A percentile compares a stretch with the other conserved stretches of the same genome.
Conservation (phyloP, 2,329 filamentous ascomycete genomes). For the Trichophyton schoenleinii region DNA sequence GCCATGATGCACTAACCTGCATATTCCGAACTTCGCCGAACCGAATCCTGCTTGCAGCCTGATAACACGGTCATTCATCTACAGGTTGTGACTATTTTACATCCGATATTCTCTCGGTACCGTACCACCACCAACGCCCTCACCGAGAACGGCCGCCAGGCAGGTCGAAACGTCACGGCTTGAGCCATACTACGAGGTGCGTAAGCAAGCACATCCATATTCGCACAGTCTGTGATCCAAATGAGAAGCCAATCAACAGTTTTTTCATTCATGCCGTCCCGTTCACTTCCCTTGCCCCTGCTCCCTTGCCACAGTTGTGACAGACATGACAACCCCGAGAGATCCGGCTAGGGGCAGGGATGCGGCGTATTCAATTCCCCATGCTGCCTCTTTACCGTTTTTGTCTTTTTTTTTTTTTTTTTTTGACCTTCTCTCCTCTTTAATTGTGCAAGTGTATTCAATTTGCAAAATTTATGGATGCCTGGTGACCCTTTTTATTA, state of each 20-base stretch:
- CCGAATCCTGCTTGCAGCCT: too few species aligned
- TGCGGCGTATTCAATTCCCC: neutral
- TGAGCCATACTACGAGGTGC: neutral
- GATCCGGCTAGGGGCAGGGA: neutral
- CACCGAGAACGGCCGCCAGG: neutral
- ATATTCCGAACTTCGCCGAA: neutral
- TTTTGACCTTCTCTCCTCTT: neutral
- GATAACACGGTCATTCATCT: neutral
- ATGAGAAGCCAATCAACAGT: neutral
- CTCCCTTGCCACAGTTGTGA: neutral
- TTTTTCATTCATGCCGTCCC: neutral
- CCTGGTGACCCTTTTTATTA: neutral
- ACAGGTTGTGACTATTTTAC: neutral
- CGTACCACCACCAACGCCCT: neutral
- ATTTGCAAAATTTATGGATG: neutral
- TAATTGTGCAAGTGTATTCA: neutral
- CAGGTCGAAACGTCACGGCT: neutral
- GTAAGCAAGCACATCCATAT: neutral
- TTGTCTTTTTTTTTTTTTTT: neutral
- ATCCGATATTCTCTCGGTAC: neutral
- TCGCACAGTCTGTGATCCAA: too few species aligned
- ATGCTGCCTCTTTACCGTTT: too few species aligned
- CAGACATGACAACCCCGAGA: neutral
- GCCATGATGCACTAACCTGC: neutral
- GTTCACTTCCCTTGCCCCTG: neutral